phyloP scores from a whole-genome alignment of 2,329 filamentous ascomycete species.

The Aureobasidium sp. region DNA sequence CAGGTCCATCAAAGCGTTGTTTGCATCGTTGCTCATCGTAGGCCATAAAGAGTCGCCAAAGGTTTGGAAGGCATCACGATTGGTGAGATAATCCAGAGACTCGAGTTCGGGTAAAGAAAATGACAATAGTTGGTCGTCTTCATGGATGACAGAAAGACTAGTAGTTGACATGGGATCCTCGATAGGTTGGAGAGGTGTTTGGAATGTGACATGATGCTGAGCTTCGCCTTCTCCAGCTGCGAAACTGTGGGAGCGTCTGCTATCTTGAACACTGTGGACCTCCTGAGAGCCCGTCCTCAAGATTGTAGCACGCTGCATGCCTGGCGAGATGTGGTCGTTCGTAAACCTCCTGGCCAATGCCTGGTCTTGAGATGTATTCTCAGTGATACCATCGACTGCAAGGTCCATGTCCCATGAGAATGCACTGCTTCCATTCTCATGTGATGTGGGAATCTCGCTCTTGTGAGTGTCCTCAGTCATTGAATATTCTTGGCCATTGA shows the following conservation, averaged over 20 bases:
- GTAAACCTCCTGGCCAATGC: neutral
- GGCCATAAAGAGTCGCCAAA: conserved; percentile 9
- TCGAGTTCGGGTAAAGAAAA: neutral
- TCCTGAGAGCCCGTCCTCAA: neutral
- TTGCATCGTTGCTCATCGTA: neutral
- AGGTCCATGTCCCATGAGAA: neutral
- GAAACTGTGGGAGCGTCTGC: neutral
- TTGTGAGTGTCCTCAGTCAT: neutral
- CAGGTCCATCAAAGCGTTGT: neutral
- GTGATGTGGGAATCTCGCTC: neutral
- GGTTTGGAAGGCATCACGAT: neutral
- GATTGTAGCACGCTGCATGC: neutral
- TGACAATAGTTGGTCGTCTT: neutral
- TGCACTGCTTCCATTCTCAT: neutral
- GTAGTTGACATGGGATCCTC: neutral
- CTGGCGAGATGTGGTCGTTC: neutral
- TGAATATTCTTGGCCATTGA: neutral
- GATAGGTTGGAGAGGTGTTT: neutral
- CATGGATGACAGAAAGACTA: neutral
- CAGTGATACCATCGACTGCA: neutral
- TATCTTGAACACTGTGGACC: neutral
- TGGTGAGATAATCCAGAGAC: neutral
- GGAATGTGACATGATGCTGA: neutral
- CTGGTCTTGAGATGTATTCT: neutral
- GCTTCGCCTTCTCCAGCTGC: neutral